A percentile compares a stretch with the other conserved stretches of the same genome.
Conservation (phyloP, 2,329 filamentous ascomycete genomes). For the Teratosphaeria viscida region DNA sequence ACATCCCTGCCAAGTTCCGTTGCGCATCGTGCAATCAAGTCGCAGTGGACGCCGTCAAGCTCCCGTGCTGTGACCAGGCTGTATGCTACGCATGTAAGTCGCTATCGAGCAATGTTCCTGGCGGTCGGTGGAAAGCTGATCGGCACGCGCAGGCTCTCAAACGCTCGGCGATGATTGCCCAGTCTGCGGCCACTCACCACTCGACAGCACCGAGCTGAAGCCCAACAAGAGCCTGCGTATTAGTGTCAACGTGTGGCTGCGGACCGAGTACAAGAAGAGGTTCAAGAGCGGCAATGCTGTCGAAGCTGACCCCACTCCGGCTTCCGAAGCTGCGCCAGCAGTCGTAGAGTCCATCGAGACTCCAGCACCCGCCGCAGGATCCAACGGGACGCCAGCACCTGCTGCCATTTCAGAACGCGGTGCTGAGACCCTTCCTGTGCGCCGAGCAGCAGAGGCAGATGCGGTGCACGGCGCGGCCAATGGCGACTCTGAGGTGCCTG, state of each 20-base stretch:
- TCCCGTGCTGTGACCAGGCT: slow-evolving; percentile 89
- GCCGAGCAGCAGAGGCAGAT: slow-evolving; percentile 30
- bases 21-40: slow-evolving; percentile 90
- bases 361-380: slow-evolving; percentile 1
- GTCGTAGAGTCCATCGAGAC: background rate
- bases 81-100: slow-evolving; percentile 81
- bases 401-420: background rate
- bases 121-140: background rate
- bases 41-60: slow-evolving; percentile 78
- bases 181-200: slow-evolving; percentile 82
- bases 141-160: slow-evolving; percentile 11
- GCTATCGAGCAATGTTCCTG: slow-evolving; percentile 10
- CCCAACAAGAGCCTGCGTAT: slow-evolving; percentile 84
- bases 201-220: slow-evolving; percentile 77
- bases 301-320: slow-evolving; percentile 3
- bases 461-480: background rate
- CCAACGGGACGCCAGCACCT: background rate
- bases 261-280: slow-evolving; percentile 69
- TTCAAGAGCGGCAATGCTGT: slow-evolving; percentile 15
- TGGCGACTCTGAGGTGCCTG: slow-evolving; percentile 1
- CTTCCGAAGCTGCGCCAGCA: slow-evolving; percentile 3
- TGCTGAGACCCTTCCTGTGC: slow-evolving; percentile 11
- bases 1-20: slow-evolving; percentile 90
- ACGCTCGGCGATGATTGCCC: slow-evolving; percentile 61
- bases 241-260: slow-evolving; percentile 82